Base-by-base conservation (phyloP, 2,329 filamentous ascomycete genomes). In the Microcyclospora pomicola region DNA sequence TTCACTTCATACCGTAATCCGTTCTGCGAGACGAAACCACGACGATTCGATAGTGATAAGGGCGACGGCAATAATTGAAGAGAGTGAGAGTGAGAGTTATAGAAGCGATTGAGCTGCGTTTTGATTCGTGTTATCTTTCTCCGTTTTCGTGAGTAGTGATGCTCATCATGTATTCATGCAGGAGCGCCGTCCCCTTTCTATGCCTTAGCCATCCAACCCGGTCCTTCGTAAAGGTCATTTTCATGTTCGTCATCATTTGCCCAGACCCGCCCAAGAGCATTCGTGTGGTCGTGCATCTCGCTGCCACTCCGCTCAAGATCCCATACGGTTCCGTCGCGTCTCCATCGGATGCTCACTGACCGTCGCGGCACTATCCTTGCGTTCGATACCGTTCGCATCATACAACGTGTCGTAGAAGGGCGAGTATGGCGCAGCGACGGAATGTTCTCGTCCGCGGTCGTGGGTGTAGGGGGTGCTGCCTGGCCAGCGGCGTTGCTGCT, bases 401-500 rank as follows among this genome's bases (percentile, higher is more conserved):
- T 30, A 36, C 6, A 72, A 45, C 31, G 61, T 66, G 52, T 77
- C 74, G 32, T 64, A 61, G 43, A 75, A 69, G 1, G 73, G 74
- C 40, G 70, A 68, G 55, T 76, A 79, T 3, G 74, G 73, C 30
- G 70, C 70, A 2, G 73, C 68, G 16, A 77, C 54, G 2, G 68
- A 51, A 55, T 72, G 64, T 41, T 72, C 68, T 38, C 49, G 64
- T 47, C 52, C 63, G 28, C 46, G 39, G 30, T 46, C 42, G 12
- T 39, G 36, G 1, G 39, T 47, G 16, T 42, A 44, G 9, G 41
- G 42, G 24, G 38, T 29, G 14, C 42, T 51, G 15, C 54, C 52
- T 2, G 85, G 86, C 38, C 73, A 71, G 35, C 66, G 62, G 37
- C 77, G 63, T 61, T 95, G 86, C 53, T 93, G 82, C 36, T 76